Evolutionary conservation across 2,329 filamentous ascomycete species (phyloP), one percentile per base, ranked within the genome.

Genomic region (Pseudogymnoascus sp.): DNA sequence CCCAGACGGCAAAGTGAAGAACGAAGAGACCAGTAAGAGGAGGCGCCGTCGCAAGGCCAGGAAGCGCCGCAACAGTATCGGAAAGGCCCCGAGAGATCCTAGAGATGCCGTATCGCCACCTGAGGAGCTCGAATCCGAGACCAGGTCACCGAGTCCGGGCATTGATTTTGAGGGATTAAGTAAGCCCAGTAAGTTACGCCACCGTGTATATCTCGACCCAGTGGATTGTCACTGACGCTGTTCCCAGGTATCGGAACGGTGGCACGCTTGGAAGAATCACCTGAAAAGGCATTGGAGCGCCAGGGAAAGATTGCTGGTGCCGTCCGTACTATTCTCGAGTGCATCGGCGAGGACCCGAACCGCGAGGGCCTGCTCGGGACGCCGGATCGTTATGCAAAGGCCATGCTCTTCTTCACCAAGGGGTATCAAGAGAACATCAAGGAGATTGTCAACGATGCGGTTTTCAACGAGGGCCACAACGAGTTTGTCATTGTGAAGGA

Each of bases 401-500:
- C 94, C 12, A 86, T 99, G 83, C 84, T 97, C 65, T 95, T 89
- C 78, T 91, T 99, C 74, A 99, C 94, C 5, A 91, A 95, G 74
- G 94, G 94, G 43, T 99, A 99, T 73, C 91, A 97, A 77, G 87
- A 96, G 77, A 97, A 97, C 70, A 84, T 97, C 60, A 81, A 86
- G 64, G 90, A 96, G 71, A 89, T 97, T 66, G 90, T 97, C 64
- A 97, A 97, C 73, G 84, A 87, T 61, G 94, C 94, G 16, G 89
- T 97, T 60, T 99, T 99, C 76, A 88, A 96, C 70, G 94, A 97
- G 74, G 91, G 93, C 64, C 93, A 97, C 71, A 94, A 96, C 70
- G 94, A 99, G 75, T 83, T 99, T 77, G 92, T 99, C 30, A 96
- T 97, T 69, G 91, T 99, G 62, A 96, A 96, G 77, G 92, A 97